Conservation (phyloP, 257 asterid genomes). For the Linderniella brevidens region DNA sequence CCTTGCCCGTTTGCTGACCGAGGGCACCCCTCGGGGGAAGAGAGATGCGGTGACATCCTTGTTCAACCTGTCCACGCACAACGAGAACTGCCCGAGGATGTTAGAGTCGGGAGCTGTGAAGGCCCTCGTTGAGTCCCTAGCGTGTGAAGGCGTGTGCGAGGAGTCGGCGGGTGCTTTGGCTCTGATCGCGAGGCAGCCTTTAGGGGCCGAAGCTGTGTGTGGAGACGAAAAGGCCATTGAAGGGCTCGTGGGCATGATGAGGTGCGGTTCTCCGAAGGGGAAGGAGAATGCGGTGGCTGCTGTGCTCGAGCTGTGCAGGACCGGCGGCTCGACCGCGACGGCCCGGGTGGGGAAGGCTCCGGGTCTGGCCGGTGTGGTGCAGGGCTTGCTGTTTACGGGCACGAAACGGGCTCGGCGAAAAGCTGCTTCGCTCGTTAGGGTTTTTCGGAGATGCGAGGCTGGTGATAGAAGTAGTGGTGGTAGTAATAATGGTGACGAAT, state of each 20-base stretch:
- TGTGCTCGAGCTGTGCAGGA: constrained; percentile 58
- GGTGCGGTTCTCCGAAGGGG: constrained; percentile 70
- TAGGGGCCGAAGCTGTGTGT: constrained; percentile 63
- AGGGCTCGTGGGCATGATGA: constrained; percentile 57
- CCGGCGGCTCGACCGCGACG: constrained; percentile 60
- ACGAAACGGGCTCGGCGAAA: constrained; percentile 90
- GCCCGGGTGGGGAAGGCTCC: constrained; percentile 75
- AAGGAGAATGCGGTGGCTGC: constrained; percentile 92
- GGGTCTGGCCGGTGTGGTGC: constrained; percentile 52
- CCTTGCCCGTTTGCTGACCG: constrained; percentile 35
- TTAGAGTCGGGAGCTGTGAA: constrained; percentile 56
- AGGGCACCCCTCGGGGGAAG: constrained; percentile 73
- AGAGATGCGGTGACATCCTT: constrained; percentile 92
- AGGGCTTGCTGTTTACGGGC: constrained; percentile 66
- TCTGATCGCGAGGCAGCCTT: constrained; percentile 52
- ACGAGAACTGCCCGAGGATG: constrained; percentile 48
- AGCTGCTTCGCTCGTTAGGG: constrained; percentile 84
- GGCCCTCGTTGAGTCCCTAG: constrained; percentile 48
- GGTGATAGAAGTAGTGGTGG: too few species aligned
- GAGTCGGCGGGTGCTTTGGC: constrained; percentile 94
- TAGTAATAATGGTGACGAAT: too few species aligned
- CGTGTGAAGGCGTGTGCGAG: constrained; percentile 52
- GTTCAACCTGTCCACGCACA: constrained; percentile 66
- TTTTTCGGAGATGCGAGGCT: constrained; percentile 61
- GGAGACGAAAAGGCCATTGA: constrained; percentile 44